These are phyloP conservation scores for Rhizophlyctis rosea DNA, from an alignment of 192 early-diverging fungal species.

Conservation along the genomic window DNA sequence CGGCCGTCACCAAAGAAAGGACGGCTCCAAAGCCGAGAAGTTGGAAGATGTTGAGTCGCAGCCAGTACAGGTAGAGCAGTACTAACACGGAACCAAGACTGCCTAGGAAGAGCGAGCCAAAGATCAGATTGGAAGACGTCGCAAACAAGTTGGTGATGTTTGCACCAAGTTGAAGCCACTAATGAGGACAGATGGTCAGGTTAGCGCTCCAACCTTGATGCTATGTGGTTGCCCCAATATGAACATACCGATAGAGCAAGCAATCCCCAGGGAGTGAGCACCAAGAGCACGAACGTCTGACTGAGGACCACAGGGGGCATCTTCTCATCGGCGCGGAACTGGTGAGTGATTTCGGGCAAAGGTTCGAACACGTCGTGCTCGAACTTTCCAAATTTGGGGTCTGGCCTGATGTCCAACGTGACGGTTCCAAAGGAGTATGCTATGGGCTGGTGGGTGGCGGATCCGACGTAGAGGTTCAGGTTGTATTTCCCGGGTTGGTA, in stretches of 20 bases:
- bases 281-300: constrained; percentile 25
- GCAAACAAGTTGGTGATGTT: constrained; percentile 36
- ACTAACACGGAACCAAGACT: constrained; percentile 23
- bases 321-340: constrained; percentile 32
- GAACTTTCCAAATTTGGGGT: background rate
- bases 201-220: background rate
- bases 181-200: constrained; percentile 3
- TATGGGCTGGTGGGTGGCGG: background rate
- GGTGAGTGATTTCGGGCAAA: constrained; percentile 33
- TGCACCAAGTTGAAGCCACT: constrained; percentile 36
- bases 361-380: constrained; percentile 19
- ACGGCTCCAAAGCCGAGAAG: constrained; percentile 41
- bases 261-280: constrained; percentile 40
- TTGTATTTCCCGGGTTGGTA: constrained; percentile 16
- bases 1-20: constrained; percentile 26
- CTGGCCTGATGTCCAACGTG: constrained; percentile 10
- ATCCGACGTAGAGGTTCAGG: constrained; percentile 15
- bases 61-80: constrained; percentile 43
- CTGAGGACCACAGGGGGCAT: constrained; percentile 30
- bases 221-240: background rate
- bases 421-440: constrained; percentile 18
- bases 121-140: constrained; percentile 18
- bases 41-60: constrained; percentile 45
- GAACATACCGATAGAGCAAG: constrained; percentile 8
- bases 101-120: constrained; percentile 34